Evolutionary conservation across 2,329 filamentous ascomycete genomes (phyloP), one percentile per base, ranked within the genome.

Genomic region (Aspergillus sp.): DNA sequence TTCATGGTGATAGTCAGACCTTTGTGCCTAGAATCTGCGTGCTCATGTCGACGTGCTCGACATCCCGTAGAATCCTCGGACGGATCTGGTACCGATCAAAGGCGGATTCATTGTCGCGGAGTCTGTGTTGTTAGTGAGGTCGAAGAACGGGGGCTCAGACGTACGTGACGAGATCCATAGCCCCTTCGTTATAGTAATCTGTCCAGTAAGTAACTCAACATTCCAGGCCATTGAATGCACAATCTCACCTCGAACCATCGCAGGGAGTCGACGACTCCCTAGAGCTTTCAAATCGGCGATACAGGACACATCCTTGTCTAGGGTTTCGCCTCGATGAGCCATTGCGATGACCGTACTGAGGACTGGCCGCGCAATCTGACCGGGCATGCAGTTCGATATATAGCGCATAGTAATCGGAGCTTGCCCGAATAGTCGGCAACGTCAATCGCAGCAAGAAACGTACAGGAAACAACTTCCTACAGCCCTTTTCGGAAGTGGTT

Each of bases 121-220:
- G 49, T 10, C 54, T 59, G 17, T 4, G n/a, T 26, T 15, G 12
- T 14, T 15, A 16, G 8, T 19, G 30, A 14, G 22, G 35, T 20
- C 29, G 30, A 5, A 3, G 29, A 8, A 1, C 19, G 11, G 11
- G 15, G 5, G 13, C 3, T 3, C 7, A 8, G 19, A 37, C 46
- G 16, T 45, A 63, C 57, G 69, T 73, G 33, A 68, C 53, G 15
- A 71, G 55, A 40, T 72, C 69, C 55, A 73, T 74, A 4, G 71
- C 68, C 4, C 72, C 72, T 38, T 68, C 71, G 45, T 75, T 74
- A 49, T 68, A 75, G 52, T 74, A 75, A 31, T 74, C 71, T 64
- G 38, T 15, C 7, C 19, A 33, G n/a, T 34, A 25, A 39, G 24
- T 14, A 15, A 13, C 19, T 29, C 4, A 7, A 10, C 16, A 24